Conservation (phyloP, 495 filamentous ascomycete genomes). For the Jackrogersella minutella region DNA sequence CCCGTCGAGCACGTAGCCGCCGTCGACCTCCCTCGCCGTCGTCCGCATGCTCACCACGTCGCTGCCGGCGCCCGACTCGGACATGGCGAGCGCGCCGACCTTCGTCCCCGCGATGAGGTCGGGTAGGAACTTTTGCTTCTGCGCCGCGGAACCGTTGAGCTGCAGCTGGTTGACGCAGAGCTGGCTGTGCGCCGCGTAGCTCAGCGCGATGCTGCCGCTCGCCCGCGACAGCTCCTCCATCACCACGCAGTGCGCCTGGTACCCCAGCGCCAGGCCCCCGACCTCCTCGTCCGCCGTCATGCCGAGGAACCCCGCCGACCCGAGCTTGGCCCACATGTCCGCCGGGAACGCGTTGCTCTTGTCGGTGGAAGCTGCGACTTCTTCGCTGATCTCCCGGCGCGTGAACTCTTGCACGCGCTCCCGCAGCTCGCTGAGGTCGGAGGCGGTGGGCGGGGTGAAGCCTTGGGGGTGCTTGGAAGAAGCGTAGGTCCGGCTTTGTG, state of each 20-base stretch:
- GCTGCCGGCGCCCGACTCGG: constrained; percentile 86
- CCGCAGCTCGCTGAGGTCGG: constrained; percentile 83
- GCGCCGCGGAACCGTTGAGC: constrained; percentile 80
- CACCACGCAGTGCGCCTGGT: constrained; percentile 95
- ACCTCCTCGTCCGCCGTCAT: constrained; percentile 95
- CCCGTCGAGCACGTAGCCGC: constrained; percentile 86
- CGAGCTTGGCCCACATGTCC: constrained; percentile 93
- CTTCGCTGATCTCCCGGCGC: constrained; percentile 82
- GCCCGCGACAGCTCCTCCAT: constrained; percentile 83
- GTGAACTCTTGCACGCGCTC: constrained; percentile 94
- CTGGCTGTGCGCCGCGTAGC: constrained; percentile 95
- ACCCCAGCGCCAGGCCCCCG: constrained; percentile 90
- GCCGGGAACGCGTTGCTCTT: constrained; percentile 85
- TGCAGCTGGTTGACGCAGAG: constrained; percentile 97
- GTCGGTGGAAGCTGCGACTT: constrained; percentile 83
- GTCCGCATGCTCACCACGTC: constrained; percentile 98
- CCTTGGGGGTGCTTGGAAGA: constrained; percentile 86
- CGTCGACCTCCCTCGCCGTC: constrained; percentile 77
- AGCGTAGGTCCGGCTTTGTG: constrained; percentile 50
- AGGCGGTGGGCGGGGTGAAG: constrained; percentile 76
- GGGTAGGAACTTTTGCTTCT: constrained; percentile 83
- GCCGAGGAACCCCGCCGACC: constrained; percentile 89
- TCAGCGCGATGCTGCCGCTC: constrained; percentile 83
- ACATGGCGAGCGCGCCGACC: constrained; percentile 94
- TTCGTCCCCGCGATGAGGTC: constrained; percentile 82